Evolutionary conservation across 768 basidiomycete species (phyloP).

Genomic region (Rhodosporidiobolus sp.): DNA sequence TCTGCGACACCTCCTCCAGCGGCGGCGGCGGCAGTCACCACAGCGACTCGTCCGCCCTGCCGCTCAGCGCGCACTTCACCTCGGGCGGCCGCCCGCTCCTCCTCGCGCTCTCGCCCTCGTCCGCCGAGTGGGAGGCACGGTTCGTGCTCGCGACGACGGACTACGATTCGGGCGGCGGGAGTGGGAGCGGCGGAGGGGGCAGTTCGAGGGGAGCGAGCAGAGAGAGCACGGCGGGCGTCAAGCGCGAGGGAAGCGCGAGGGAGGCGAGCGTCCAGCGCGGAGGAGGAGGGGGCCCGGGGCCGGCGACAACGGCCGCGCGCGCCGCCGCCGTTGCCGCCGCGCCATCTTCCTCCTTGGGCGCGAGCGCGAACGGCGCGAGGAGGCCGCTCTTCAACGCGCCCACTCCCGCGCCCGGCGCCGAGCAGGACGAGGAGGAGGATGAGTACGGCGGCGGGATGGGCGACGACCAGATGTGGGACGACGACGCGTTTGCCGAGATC

Average conservation of each 20-base stretch:
- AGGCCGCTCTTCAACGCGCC: constrained; percentile 29
- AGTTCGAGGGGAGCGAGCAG: neutral
- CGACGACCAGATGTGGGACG: constrained; percentile 2
- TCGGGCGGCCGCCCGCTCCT: constrained; percentile 27
- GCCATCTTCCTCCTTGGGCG: no score
- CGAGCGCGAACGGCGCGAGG: no score
- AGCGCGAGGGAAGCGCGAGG: constrained; percentile 25
- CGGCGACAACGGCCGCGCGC: neutral
- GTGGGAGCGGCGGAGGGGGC: neutral
- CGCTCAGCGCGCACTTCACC: constrained; percentile 26
- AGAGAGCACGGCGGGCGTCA: neutral
- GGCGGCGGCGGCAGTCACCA: neutral
- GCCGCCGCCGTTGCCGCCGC: neutral
- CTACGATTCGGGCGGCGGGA: constrained; percentile 18
- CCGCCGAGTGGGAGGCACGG: constrained; percentile 11
- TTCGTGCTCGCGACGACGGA: constrained; percentile 37
- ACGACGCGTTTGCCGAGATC: constrained; percentile 19
- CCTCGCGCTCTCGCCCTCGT: constrained; percentile 1
- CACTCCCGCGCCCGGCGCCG: constrained; percentile 18
- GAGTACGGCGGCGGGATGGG: constrained; percentile 17
- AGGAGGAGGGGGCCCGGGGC: neutral
- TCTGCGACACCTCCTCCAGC: constrained; percentile 14
- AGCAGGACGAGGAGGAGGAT: constrained; percentile 6
- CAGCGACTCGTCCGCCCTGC: neutral
- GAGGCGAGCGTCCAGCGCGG: neutral